These are phyloP conservation scores for Rhytidiadelphus loreus DNA, from an alignment of 225 moss, liverwort and hornwort genomes.

Conservation along the genomic window DNA sequence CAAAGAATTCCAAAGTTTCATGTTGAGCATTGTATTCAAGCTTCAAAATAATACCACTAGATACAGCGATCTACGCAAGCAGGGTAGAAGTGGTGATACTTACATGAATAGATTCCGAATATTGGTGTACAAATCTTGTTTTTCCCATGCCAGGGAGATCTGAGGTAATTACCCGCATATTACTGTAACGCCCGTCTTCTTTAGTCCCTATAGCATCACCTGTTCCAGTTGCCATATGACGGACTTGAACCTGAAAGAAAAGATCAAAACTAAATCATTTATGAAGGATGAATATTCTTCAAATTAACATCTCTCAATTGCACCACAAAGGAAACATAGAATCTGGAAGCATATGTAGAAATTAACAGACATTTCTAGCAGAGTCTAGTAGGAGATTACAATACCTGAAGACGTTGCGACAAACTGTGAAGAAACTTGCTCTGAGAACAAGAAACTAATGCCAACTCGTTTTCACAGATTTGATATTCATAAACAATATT, in stretches of 20 bases:
- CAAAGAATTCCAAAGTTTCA: background rate
- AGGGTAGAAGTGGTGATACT: background rate
- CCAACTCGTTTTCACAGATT: slow-evolving; percentile 16
- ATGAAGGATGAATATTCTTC: background rate
- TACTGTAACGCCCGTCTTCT: background rate
- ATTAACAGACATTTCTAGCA: background rate
- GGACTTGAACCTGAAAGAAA: slow-evolving; percentile 28
- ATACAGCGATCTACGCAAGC: background rate
- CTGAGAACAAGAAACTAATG: slow-evolving; percentile 31
- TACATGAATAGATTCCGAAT: slow-evolving; percentile 5
- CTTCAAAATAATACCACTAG: background rate
- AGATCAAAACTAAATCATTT: background rate
- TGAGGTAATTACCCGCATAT: slow-evolving; percentile 37
- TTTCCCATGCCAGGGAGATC: slow-evolving; percentile 52
- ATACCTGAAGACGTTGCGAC: slow-evolving; percentile 34
- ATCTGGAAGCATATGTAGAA: background rate
- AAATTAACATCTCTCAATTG: background rate
- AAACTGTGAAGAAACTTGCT: slow-evolving; percentile 21
- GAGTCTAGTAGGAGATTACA: background rate
- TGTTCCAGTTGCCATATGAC: slow-evolving; percentile 18
- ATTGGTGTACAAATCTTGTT: slow-evolving; percentile 17
- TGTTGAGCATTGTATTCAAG: background rate
- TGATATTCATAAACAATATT: background rate
- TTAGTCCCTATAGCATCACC: background rate
- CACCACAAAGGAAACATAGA: background rate